Conservation (phyloP, 2,329 filamentous ascomycete genomes). For the Tolypocladium cylindrosporum region DNA sequence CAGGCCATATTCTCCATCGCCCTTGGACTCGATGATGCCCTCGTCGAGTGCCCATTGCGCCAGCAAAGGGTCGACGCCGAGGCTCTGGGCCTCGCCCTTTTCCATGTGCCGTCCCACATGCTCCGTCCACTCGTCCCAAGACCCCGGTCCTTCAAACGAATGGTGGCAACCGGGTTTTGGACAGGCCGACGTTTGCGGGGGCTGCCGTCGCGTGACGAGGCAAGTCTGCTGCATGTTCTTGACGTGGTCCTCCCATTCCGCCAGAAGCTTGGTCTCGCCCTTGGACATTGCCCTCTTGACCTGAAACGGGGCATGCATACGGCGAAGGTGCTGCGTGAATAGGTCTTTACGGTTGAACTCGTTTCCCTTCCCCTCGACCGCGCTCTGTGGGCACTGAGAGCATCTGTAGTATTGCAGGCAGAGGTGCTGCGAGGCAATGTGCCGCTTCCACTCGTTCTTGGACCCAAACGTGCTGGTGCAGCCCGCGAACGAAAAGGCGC, state of each 20-base stretch:
- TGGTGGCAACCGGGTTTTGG: conserved; percentile 61
- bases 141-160: conserved; percentile 59
- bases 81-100: conserved; percentile 48
- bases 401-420: conserved; percentile 56
- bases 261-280: conserved; percentile 46
- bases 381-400: conserved; percentile 46
- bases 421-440: conserved; percentile 85
- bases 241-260: conserved; percentile 55
- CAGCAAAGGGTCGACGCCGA: conserved; percentile 48
- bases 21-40: conserved; percentile 49
- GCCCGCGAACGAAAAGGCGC: conserved; percentile 75
- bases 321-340: conserved; percentile 86
- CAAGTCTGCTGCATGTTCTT: conserved; percentile 67
- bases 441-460: conserved; percentile 97
- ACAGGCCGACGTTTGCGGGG: conserved; percentile 64
- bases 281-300: conserved; percentile 49
- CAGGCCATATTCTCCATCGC: conserved; percentile 47
- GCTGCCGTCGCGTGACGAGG: conserved; percentile 55
- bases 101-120: conserved; percentile 89
- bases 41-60: conserved; percentile 55
- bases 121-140: conserved; percentile 88
- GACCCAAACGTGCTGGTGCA: conserved; percentile 78
- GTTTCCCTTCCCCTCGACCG: conserved; percentile 46
- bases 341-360: conserved; percentile 93
- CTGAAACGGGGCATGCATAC: conserved; percentile 76